A percentile compares a stretch with the other conserved stretches of the same genome.
Evolutionary conservation across 805 yeast species (phyloP).

Genomic region (Wilhelminamyces savonicus): DNA sequence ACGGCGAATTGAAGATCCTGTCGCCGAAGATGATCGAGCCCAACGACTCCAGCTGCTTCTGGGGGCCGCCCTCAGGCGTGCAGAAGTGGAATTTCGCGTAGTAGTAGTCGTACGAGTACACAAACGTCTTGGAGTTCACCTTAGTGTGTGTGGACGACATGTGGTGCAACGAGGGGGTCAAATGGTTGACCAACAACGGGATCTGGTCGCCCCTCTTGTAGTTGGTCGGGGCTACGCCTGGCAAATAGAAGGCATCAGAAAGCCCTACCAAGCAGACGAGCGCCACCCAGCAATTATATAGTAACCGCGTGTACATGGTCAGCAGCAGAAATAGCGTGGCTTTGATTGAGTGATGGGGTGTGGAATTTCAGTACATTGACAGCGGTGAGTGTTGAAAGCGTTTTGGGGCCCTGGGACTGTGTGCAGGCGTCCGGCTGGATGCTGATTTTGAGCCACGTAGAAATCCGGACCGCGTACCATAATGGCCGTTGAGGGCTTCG

Average conservation of each 20-base stretch:
- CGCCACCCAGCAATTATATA: conserved; percentile 10
- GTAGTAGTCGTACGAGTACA: conserved; percentile 79
- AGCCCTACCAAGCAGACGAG: conserved; percentile 13
- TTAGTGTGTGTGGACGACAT: conserved; percentile 16
- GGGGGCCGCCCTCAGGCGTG: conserved; percentile 57
- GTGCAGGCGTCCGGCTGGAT: no score
- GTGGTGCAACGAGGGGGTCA: conserved; percentile 67
- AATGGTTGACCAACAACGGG: conserved; percentile 80
- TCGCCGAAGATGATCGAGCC: conserved; percentile 96
- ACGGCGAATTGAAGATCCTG: conserved; percentile 90
- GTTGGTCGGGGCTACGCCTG: conserved; percentile 94
- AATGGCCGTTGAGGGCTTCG: background rate
- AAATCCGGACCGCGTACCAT: no score
- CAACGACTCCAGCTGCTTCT: conserved; percentile 78
- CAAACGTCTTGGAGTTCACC: conserved; percentile 43
- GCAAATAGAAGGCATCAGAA: conserved; percentile 68
- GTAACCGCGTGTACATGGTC: conserved; percentile 2
- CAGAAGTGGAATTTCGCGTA: conserved; percentile 82
- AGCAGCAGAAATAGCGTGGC: background rate
- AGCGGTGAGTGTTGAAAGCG: background rate
- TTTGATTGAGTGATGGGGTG: background rate
- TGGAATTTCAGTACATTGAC: no score
- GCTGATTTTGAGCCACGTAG: no score
- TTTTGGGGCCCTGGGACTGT: background rate
- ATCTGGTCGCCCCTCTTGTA: conserved; percentile 68